Conservation (phyloP, 2,329 filamentous ascomycete species). For the Podosphaera fusca region DNA sequence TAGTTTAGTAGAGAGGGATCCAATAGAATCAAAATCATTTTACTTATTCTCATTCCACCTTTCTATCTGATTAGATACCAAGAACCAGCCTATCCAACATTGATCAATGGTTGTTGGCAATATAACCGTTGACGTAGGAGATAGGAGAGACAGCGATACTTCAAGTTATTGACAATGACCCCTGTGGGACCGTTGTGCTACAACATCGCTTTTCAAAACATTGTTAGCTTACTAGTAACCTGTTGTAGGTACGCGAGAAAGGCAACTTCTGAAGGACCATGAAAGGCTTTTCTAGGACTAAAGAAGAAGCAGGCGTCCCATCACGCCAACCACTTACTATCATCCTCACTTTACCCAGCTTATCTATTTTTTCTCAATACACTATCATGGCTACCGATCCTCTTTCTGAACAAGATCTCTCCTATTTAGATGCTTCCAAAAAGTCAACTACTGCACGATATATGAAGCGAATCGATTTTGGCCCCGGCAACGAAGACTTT, state of each 20-base stretch:
- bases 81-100: neutral
- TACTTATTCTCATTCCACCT: no score
- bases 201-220: neutral
- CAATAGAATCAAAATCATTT: no score
- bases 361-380: neutral
- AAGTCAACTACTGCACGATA: neutral
- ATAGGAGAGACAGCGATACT: neutral
- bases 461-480: neutral
- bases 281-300: no score
- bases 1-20: no score
- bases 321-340: neutral
- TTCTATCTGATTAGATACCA: no score
- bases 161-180: neutral
- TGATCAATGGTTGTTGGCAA: neutral
- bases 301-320: no score
- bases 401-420: neutral
- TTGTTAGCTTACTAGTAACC: neutral
- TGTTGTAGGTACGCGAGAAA: neutral
- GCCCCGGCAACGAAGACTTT: neutral
- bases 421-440: neutral
- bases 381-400: neutral
- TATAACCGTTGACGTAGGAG: neutral
- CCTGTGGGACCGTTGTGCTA: neutral
- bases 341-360: neutral
- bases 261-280: neutral